These are phyloP conservation scores for Blastobotrys raffinosifermentans DNA, from an alignment of 1,139 yeast genomes.

Conservation along the genomic window DNA sequence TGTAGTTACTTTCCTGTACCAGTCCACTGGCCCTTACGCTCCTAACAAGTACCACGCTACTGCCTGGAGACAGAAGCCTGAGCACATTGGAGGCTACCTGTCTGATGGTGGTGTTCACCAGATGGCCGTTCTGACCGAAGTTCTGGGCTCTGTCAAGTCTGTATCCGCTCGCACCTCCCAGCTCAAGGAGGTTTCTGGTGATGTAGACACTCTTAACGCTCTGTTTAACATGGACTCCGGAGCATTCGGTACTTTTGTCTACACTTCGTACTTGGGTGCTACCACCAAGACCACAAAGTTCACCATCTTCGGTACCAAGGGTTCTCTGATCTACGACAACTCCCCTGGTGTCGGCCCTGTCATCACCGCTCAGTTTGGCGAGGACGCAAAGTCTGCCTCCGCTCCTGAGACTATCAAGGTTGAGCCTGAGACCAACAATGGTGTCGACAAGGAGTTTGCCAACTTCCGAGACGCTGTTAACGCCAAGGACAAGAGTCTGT, in stretches of 20 bases:
- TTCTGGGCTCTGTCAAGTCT: slow-evolving; percentile 67
- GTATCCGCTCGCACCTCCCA: slow-evolving; percentile 72
- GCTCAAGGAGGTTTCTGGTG: slow-evolving; percentile 67
- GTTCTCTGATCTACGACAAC: slow-evolving; percentile 62
- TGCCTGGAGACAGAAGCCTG: slow-evolving; percentile 78
- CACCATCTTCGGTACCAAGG: slow-evolving; percentile 70
- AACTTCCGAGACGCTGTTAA: slow-evolving; percentile 67
- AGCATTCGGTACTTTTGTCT: slow-evolving; percentile 79
- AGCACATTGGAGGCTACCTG: slow-evolving; percentile 85
- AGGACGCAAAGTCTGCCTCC: slow-evolving; percentile 41
- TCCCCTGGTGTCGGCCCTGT: slow-evolving; percentile 50
- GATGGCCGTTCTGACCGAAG: slow-evolving; percentile 73
- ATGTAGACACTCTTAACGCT: slow-evolving; percentile 72
- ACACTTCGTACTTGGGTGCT: slow-evolving; percentile 88
- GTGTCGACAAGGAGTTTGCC: slow-evolving; percentile 62
- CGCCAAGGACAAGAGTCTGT: slow-evolving; percentile 53
- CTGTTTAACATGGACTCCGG: slow-evolving; percentile 57
- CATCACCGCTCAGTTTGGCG: slow-evolving; percentile 40
- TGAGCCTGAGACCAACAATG: slow-evolving; percentile 46
- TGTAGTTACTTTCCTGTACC: slow-evolving; percentile 68
- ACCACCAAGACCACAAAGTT: slow-evolving; percentile 62
- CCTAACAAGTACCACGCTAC: slow-evolving; percentile 54
- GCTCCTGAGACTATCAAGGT: slow-evolving; percentile 44
- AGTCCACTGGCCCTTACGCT: slow-evolving; percentile 75
- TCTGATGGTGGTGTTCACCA: slow-evolving; percentile 97